A percentile compares a stretch with the other conserved stretches of the same genome.
Evolutionary conservation across 495 filamentous ascomycete species (phyloP).

Genomic region (Penicillium arizonense): DNA sequence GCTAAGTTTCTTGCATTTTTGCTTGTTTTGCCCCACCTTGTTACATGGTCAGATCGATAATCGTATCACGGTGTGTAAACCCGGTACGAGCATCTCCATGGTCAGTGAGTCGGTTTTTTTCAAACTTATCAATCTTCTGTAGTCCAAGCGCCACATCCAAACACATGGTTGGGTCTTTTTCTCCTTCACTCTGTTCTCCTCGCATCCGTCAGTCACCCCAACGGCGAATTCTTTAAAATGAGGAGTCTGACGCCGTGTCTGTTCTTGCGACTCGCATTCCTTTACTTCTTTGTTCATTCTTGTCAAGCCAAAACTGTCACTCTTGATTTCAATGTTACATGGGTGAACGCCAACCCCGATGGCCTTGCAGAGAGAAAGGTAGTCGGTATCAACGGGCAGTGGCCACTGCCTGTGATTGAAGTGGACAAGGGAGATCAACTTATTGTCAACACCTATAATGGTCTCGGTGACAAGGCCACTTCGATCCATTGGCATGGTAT

Average conservation of each 20-base stretch:
- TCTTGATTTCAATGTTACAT: slow-evolving; percentile 76
- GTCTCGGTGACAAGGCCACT: slow-evolving; percentile 66
- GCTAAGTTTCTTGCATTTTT: background rate
- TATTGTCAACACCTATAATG: slow-evolving; percentile 70
- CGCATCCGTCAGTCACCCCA: background rate
- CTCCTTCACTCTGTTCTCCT: background rate
- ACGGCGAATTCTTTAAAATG: background rate
- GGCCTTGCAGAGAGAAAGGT: slow-evolving; percentile 60
- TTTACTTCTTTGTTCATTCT: slow-evolving; percentile 6
- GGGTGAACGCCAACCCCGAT: slow-evolving; percentile 82
- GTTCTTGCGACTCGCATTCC: background rate
- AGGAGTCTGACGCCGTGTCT: background rate
- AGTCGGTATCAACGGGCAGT: slow-evolving; percentile 81
- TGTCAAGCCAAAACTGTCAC: slow-evolving; percentile 59
- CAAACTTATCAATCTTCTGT: background rate
- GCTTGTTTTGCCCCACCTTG: background rate
- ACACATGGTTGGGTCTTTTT: background rate
- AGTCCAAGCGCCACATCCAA: background rate
- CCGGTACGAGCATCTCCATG: background rate
- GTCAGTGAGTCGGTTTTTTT: background rate
- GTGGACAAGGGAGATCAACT: slow-evolving; percentile 69
- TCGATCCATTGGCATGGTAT: slow-evolving; percentile 81
- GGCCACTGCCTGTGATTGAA: slow-evolving; percentile 69
- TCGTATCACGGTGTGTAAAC: slow-evolving; percentile 15
- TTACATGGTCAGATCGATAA: slow-evolving; percentile 18